Evolutionary conservation across 2,329 filamentous ascomycete genomes (phyloP), one percentile per base, ranked within the genome.

Genomic region (Trichoderma sp.): DNA sequence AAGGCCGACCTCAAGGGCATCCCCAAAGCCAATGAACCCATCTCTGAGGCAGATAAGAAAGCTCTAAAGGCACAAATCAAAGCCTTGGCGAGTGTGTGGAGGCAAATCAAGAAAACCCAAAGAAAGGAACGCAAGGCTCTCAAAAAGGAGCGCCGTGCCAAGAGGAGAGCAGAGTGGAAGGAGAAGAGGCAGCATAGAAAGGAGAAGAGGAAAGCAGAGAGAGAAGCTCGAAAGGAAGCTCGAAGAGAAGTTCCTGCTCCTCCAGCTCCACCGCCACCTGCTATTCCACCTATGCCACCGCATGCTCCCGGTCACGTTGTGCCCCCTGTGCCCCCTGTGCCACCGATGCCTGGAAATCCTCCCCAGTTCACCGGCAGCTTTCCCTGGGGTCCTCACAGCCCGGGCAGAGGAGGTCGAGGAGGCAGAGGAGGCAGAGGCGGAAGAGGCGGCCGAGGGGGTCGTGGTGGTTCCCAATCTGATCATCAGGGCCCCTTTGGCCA

Each of bases 21-120:
- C 16, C 80, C 78, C 16, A 81, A 78, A 69, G 74, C 70, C 35
- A 68, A 31, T 8, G 52, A 31, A 1, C 55, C 24, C 27, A 33
- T 52, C 35, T 47, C 70, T 1, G 69, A 33, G 0, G 8, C 74
- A 2, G 74, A 79, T 31, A 73, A 79, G 6, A 76, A 76, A 33
- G 78, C 75, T 2, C 75, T 87, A 19, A 78, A 77, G 53, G 81
- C 74, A 0, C 77, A 87, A 64, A 78, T 87, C 68, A 84, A 82
- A 72, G 75, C 74, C 3, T 75, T 88, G 33, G 79, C 79, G 64
- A 76, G 79, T 52, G 76, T 81, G 66, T 87, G 84, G 78, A 83
- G 81, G 68, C 73, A 74, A 68, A 70, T 75, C 53, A 77, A 74
- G 56, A 76, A 74, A 62, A 70, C 79, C 68, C 75, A 77, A 68